Base-by-base conservation (phyloP, 2,329 filamentous ascomycete species). In the Neobulgaria alba region DNA sequence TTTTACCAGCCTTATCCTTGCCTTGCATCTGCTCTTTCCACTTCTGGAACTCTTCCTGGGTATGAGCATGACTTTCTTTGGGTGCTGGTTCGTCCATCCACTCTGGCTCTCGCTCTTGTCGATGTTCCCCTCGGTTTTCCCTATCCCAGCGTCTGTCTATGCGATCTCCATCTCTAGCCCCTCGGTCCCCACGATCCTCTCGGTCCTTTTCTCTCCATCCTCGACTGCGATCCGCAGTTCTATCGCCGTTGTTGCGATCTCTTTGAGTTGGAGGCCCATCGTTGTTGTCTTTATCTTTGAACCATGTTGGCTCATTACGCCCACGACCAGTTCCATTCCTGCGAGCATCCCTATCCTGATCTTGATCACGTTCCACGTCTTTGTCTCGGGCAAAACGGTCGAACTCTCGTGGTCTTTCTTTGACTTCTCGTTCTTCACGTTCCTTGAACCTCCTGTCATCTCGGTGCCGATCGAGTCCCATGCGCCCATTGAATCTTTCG, bases 1-100 rank as follows among this genome's bases (percentile, higher is more conserved):
- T 45, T 37, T 56, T 57, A 23, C 36, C 39, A 40, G 49, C 41
- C 30, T 52, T 58, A 31, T 57, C 53, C 38, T 56, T 56, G 32
- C 47, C 52, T 44, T 50, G 45, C 87, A 93, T 93, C 49, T 73
- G 75, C 54, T 93, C 86, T 72, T 95, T 95, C 79, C 90, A 95
- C 52, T 85, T 85, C 64, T 93, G 82, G 61, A 95, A 93, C 51
- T 95, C 89, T 57, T 93, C 88, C 55, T 86, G 82, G 1, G 88
- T 95, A 54, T 86, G 84, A 4, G 72, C 75, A 54, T 82, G 77
- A 26, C 74, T 67, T 54, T 82, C 77, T 38, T 85, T 82, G 43
- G 82, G 80, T 16, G 72, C 72, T 12, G 79, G 77, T 43, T 81
- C 74, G 57, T 93, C 87, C 62, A 95, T 72, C 90, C 89, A 95